These are phyloP conservation scores for Beauveria medogensis DNA, from an alignment of 2,329 filamentous ascomycete species.

Conservation along the genomic window DNA sequence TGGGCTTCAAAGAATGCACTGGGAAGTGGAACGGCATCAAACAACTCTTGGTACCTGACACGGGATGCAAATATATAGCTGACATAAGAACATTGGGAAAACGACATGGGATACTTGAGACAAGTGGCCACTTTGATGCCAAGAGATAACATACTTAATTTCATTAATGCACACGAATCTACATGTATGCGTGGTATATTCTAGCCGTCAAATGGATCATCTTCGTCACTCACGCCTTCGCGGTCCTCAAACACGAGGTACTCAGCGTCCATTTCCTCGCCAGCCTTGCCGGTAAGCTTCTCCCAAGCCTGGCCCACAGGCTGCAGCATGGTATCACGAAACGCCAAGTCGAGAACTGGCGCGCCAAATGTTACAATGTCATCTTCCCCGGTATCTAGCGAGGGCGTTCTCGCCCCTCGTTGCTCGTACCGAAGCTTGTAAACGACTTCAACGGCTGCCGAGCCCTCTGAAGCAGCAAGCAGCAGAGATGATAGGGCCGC, in stretches of 20 bases:
- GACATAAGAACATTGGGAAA: not conserved
- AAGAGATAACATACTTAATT: conserved; percentile 14
- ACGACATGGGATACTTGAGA: not conserved
- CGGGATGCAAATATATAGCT: not conserved
- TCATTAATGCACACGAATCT: conserved; percentile 11
- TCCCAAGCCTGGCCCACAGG: conserved; percentile 65
- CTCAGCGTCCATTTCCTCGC: conserved; percentile 32
- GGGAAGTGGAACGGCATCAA: not conserved
- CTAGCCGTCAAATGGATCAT: conserved; percentile 42
- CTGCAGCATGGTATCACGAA: conserved; percentile 63
- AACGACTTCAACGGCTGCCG: conserved; percentile 27
- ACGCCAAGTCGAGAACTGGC: conserved; percentile 56
- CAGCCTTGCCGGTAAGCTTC: conserved; percentile 45
- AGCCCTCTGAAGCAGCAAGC: conserved; percentile 21
- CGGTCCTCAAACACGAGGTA: conserved; percentile 79
- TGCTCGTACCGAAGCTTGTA: conserved; percentile 53
- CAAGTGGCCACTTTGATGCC: not conserved
- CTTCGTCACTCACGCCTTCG: conserved; percentile 52
- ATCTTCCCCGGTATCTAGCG: conserved; percentile 25
- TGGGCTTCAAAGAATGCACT: not conserved
- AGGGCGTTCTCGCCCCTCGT: conserved; percentile 20
- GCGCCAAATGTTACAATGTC: conserved; percentile 49
- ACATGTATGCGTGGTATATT: conserved; percentile 9
- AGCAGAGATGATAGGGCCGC: conserved; percentile 36
- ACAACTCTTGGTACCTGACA: too few species aligned